Conservation (phyloP, 805 yeast species). For the Lipomyces sp. region DNA sequence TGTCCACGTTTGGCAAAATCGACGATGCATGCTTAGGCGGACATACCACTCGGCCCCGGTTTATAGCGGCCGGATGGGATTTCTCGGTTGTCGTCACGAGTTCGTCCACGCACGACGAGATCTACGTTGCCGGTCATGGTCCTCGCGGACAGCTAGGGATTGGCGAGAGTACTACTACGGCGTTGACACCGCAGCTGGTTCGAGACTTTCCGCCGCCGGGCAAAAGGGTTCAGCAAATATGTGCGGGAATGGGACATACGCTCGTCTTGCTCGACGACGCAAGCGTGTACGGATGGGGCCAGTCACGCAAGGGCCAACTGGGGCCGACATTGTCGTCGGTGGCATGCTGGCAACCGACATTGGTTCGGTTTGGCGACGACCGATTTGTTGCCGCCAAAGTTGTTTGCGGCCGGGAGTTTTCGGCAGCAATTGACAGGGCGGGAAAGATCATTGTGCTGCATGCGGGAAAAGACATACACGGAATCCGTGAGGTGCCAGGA, state of each 20-base stretch:
- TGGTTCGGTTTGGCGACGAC: conserved; percentile 2
- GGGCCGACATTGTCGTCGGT: conserved; percentile 39
- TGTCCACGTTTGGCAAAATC: not conserved
- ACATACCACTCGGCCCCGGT: not conserved
- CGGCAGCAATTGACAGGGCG: conserved; percentile 46
- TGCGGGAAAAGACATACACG: conserved; percentile 11
- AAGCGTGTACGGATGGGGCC: conserved; percentile 68
- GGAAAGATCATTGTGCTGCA: conserved; percentile 34
- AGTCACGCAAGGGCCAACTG: conserved; percentile 63
- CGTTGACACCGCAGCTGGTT: conserved; percentile 11
- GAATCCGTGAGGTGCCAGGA: conserved; percentile 4
- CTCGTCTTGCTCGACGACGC: conserved; percentile 48
- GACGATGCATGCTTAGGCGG: not conserved
- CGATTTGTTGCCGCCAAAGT: conserved; percentile 29
- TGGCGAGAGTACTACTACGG: conserved; percentile 43
- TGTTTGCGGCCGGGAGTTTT: conserved; percentile 64
- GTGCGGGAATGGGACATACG: conserved; percentile 46
- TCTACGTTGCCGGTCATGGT: conserved; percentile 68
- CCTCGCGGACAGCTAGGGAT: conserved; percentile 75
- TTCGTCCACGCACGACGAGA: conserved; percentile 40
- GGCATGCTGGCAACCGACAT: conserved; percentile 12
- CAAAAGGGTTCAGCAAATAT: conserved; percentile 32
- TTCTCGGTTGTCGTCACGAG: conserved; percentile 58
- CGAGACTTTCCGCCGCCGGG: conserved; percentile 36
- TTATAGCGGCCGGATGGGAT: conserved; percentile 81